phyloP scores from a whole-genome alignment of 345 rosid species.

The Lumnitzera littorea region DNA sequence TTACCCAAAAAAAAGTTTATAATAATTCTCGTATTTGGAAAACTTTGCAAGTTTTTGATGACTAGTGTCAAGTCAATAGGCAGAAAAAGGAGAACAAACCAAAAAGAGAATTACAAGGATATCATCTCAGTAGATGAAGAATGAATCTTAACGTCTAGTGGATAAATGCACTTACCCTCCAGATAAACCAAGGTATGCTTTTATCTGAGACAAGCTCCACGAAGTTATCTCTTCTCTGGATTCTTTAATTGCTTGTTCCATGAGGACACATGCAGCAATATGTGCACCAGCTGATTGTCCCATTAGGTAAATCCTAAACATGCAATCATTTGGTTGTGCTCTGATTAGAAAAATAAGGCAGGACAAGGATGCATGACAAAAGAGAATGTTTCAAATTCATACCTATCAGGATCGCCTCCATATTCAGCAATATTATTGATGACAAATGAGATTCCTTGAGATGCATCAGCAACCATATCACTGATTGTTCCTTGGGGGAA shows the following conservation, averaged over 20 bases:
- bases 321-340: constrained; percentile 7
- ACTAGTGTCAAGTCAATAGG: too few species aligned
- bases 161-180: constrained; percentile 55
- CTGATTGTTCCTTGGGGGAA: constrained; percentile 95
- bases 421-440: constrained; percentile 61
- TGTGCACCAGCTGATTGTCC: constrained; percentile 99
- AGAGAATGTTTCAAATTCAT: neutral
- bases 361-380: neutral
- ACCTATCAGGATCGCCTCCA: constrained; percentile 96
- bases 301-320: constrained; percentile 77
- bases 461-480: constrained; percentile 75
- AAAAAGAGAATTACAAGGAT: too few species aligned
- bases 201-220: constrained; percentile 79
- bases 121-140: neutral
- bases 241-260: constrained; percentile 89
- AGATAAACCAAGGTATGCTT: constrained; percentile 87
- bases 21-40: too few species aligned
- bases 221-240: constrained; percentile 43
- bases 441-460: constrained; percentile 82
- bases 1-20: too few species aligned
- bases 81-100: too few species aligned
- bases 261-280: constrained; percentile 80
- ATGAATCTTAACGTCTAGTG: too few species aligned
- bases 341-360: neutral
- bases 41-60: too few species aligned